phyloP scores from a whole-genome alignment of 2,329 filamentous ascomycete species.

The Epichloe sylvatica region DNA sequence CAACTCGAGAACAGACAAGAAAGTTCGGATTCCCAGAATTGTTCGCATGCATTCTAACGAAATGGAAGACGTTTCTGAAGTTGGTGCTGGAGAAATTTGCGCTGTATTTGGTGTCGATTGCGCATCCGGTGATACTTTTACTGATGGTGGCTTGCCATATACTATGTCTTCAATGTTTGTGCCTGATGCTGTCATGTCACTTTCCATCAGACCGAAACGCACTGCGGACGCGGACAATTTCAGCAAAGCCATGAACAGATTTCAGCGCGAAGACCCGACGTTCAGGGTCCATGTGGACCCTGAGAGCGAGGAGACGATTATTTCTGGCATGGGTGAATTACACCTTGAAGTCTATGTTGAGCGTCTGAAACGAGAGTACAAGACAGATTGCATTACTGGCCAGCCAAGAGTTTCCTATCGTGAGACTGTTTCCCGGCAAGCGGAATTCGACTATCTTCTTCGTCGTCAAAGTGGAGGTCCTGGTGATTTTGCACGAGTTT shows the following conservation, averaged over 20 bases:
- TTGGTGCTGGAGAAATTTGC: conserved; percentile 94
- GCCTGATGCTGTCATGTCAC: conserved; percentile 92
- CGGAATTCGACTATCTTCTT: conserved; percentile 83
- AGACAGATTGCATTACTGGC: conserved; percentile 88
- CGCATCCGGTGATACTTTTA: conserved; percentile 95
- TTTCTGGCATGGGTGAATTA: conserved; percentile 94
- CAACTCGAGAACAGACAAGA: conserved; percentile 90
- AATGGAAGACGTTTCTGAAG: conserved; percentile 90
- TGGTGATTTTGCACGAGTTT: conserved; percentile 87
- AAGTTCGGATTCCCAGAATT: conserved; percentile 90
- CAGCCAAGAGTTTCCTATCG: conserved; percentile 95
- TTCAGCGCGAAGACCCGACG: conserved; percentile 95
- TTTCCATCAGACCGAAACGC: conserved; percentile 93
- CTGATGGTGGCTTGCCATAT: conserved; percentile 82
- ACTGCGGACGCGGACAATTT: conserved; percentile 87
- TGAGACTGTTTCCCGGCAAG: conserved; percentile 70
- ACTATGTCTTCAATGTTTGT: conserved; percentile 98
- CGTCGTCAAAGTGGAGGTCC: conserved; percentile 94
- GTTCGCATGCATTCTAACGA: conserved; percentile 99
- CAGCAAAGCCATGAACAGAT: conserved; percentile 96
- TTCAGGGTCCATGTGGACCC: conserved; percentile 88
- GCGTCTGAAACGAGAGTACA: conserved; percentile 92
- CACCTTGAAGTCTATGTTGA: conserved; percentile 97
- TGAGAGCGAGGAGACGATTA: conserved; percentile 93
- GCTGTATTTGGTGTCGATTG: conserved; percentile 97